Conservation (phyloP, 2,329 filamentous ascomycete species). For the Alternaria sp. region DNA sequence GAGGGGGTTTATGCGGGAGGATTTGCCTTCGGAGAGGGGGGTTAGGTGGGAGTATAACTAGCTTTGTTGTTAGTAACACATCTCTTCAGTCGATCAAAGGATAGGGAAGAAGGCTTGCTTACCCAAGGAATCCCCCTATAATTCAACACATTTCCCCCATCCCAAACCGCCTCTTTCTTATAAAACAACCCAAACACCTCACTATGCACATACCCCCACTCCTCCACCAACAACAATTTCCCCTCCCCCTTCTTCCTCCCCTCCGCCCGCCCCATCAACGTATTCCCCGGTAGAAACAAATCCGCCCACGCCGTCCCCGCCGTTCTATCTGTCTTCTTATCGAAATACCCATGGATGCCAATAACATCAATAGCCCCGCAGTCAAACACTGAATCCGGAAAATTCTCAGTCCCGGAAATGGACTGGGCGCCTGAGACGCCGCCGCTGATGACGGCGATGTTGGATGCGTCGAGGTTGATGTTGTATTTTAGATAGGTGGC, state of each 20-base stretch:
- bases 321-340: conserved; percentile 27
- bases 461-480: conserved; percentile 31
- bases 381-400: conserved; percentile 41
- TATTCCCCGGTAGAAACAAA: conserved; percentile 44
- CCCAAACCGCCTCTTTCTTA: conserved; percentile 43
- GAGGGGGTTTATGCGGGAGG: conserved; percentile 29
- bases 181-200: conserved; percentile 29
- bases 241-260: conserved; percentile 30
- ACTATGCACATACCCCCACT: conserved; percentile 40
- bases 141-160: conserved; percentile 46
- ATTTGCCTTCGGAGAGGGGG: conserved; percentile 31
- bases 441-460: conserved; percentile 46
- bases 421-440: conserved; percentile 42
- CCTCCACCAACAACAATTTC: conserved; percentile 45
- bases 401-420: conserved; percentile 34
- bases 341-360: conserved; percentile 43
- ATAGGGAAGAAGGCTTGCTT: too few relatives aligned
- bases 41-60: conserved; percentile 42
- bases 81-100: too few relatives aligned
- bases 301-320: conserved; percentile 45
- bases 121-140: conserved; percentile 48
- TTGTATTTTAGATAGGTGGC: conserved; percentile 40
- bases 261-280: conserved; percentile 35
- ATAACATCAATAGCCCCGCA: conserved; percentile 45
- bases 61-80: too few relatives aligned